Base-by-base conservation (phyloP, 805 yeast genomes). In the Spathaspora girioi region DNA sequence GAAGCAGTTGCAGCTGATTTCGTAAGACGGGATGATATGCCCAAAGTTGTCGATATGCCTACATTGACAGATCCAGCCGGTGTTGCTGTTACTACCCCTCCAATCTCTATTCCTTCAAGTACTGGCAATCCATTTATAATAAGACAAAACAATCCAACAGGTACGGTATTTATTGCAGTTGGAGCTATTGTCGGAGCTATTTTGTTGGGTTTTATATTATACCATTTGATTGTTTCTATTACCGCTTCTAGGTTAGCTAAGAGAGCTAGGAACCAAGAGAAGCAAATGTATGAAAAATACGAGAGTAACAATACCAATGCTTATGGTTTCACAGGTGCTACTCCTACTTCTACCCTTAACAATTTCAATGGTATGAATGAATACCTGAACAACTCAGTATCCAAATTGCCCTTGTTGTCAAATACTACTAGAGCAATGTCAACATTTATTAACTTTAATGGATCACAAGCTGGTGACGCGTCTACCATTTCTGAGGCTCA, bases 141-240 rank as follows among this genome's bases (percentile, higher is more conserved):
- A 57, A 66, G 71, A 45, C 67, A 82, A 5, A 62, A 62, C 18
- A 73, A 76, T 45, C 89, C 91, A 1, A 76, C 80, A 45, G 96
- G 96, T 1, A 86, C 94, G 0, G 91, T 90, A 2, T 89, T 89
- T 68, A 89, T 90, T 48, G 86, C 88, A 0, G 86, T 89, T 43
- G 96, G 96, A 1, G 73, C 86, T 10, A 74, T 84, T 38, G 81
- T 84, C 4, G 88, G 84, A 0, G 83, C 81, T 38, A 69, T 87
- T 3, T 66, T 84, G 18, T 54, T 84, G 3, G 76, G 75, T 1
- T 73, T 86, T 40, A 56, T 79, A 10, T 56, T 75, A 12, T 84
- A 86, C 79, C 80, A 85, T 57, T 59, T 78, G 19, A 64, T 79
- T 20, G 70, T 75, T 42, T 78, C 80, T 12, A 54, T 76, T 31